Conservation (phyloP, 2,329 filamentous ascomycete species). For the Sphaerostilbella broomeana region DNA sequence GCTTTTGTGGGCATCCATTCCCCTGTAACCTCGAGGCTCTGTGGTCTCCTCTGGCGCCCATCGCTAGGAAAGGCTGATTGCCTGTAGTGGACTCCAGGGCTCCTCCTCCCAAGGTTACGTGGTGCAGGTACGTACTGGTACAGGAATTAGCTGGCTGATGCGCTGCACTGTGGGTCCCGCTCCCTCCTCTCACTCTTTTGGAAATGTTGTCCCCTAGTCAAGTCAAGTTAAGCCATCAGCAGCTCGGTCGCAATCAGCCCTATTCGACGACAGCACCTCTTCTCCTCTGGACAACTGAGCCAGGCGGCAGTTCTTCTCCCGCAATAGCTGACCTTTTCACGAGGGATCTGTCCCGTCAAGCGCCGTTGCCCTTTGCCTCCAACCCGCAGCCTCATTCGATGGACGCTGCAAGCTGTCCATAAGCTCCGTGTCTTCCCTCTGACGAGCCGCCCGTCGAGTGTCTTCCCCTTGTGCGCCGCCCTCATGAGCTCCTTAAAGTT, state of each 20-base stretch:
- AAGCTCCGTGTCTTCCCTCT: conserved; percentile 11
- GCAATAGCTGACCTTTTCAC: conserved; percentile 1
- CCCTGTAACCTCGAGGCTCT: too few species aligned
- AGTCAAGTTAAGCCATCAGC: conserved; percentile 1
- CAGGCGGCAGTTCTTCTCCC: conserved; percentile 5
- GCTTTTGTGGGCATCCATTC: too few species aligned
- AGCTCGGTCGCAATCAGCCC: too few species aligned
- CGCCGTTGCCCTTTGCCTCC: conserved; percentile 1
- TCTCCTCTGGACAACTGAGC: conserved; percentile 1
- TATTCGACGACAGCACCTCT: conserved; percentile 2
- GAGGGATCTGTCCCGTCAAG: neutral
- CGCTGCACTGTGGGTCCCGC: conserved; percentile 10
- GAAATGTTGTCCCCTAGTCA: conserved; percentile 13
- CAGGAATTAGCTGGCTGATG: neutral
- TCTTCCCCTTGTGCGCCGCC: conserved; percentile 38
- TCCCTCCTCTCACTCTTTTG: conserved; percentile 9
- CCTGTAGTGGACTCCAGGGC: too few species aligned
- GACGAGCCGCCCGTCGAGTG: conserved; percentile 6
- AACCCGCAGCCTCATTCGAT: conserved; percentile 12
- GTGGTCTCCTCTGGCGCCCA: too few species aligned
- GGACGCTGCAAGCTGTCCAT: conserved; percentile 11
- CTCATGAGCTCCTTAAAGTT: conserved; percentile 91
- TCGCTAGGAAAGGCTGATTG: too few species aligned
- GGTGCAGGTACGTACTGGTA: neutral
- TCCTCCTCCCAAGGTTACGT: too few species aligned